These are phyloP conservation scores for Lipomyces chichibuensis DNA, from an alignment of 805 yeast genomes.

Conservation along the genomic window DNA sequence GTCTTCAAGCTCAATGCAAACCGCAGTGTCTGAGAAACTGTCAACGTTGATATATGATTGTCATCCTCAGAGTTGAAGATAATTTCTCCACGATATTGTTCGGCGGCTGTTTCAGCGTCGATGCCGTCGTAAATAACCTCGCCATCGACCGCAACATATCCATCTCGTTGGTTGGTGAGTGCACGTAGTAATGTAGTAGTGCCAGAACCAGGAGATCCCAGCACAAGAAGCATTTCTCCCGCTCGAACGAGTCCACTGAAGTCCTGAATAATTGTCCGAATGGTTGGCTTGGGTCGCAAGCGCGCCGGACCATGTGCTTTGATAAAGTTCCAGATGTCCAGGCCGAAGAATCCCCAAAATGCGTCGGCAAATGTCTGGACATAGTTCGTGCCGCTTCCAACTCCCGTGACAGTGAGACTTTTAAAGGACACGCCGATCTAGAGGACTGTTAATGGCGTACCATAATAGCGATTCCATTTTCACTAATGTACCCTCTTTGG, in stretches of 20 bases:
- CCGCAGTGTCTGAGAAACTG: slow-evolving; percentile 66
- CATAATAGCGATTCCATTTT: neutral
- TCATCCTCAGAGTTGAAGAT: slow-evolving; percentile 72
- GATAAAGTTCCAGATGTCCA: slow-evolving; percentile 3
- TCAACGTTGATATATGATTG: slow-evolving; percentile 66
- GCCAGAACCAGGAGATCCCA: slow-evolving; percentile 82
- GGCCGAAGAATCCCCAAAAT: slow-evolving; percentile 8
- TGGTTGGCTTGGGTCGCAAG: slow-evolving; percentile 22
- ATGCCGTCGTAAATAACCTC: slow-evolving; percentile 66
- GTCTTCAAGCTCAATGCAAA: slow-evolving; percentile 66
- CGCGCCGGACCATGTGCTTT: neutral
- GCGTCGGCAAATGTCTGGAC: slow-evolving; percentile 14
- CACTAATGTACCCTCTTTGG: slow-evolving; percentile 6
- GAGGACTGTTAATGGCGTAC: neutral
- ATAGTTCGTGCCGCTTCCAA: slow-evolving; percentile 13
- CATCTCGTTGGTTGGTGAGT: slow-evolving; percentile 52
- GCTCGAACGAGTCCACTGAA: slow-evolving; percentile 51
- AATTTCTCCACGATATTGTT: slow-evolving; percentile 67
- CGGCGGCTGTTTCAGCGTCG: slow-evolving; percentile 60
- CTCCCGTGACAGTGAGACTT: slow-evolving; percentile 11
- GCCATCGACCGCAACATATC: slow-evolving; percentile 51
- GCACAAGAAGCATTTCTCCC: slow-evolving; percentile 70
- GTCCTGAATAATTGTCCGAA: slow-evolving; percentile 37
- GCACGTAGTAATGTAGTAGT: slow-evolving; percentile 48
- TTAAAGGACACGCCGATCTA: slow-evolving; percentile 16